Evolutionary conservation across 1,139 yeast species (phyloP).

Genomic region (Taphrina communis): DNA sequence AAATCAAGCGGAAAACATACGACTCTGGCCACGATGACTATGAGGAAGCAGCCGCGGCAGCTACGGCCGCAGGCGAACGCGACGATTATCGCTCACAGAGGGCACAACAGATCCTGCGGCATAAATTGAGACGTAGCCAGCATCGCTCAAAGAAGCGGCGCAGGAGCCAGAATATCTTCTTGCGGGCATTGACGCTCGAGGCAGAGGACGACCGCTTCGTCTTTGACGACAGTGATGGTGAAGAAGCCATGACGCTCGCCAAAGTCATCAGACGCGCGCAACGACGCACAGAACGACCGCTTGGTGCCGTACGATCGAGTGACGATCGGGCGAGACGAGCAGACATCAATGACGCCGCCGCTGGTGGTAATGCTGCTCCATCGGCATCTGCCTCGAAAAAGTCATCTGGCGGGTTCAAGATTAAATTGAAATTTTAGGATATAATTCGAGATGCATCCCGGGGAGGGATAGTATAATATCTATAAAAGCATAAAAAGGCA

Average conservation of each 20-base stretch:
- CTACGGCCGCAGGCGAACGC: background rate
- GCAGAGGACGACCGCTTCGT: constrained; percentile 15
- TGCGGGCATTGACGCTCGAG: constrained; percentile 20
- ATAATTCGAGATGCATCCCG: background rate
- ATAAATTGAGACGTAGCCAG: constrained; percentile 19
- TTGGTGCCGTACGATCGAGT: background rate
- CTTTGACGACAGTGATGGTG: constrained; percentile 22
- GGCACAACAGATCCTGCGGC: constrained; percentile 26
- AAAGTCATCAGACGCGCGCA: constrained; percentile 22
- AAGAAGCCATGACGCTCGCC: constrained; percentile 27
- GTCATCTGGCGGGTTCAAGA: constrained; percentile 21
- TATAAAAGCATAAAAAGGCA: too few species aligned
- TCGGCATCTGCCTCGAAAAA: constrained; percentile 1
- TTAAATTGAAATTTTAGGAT: constrained; percentile 24
- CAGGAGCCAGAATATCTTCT: constrained; percentile 8
- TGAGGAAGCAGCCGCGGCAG: background rate
- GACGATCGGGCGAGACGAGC: background rate
- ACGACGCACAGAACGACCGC: constrained; percentile 5
- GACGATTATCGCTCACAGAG: constrained; percentile 20
- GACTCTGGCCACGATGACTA: constrained; percentile 27
- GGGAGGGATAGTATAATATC: background rate
- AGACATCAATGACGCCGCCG: background rate
- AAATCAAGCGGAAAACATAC: constrained; percentile 34
- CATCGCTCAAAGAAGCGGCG: constrained; percentile 8
- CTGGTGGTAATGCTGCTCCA: background rate